phyloP scores from a whole-genome alignment of 306 rosid species.

The Hylodesmum podocarpum region DNA sequence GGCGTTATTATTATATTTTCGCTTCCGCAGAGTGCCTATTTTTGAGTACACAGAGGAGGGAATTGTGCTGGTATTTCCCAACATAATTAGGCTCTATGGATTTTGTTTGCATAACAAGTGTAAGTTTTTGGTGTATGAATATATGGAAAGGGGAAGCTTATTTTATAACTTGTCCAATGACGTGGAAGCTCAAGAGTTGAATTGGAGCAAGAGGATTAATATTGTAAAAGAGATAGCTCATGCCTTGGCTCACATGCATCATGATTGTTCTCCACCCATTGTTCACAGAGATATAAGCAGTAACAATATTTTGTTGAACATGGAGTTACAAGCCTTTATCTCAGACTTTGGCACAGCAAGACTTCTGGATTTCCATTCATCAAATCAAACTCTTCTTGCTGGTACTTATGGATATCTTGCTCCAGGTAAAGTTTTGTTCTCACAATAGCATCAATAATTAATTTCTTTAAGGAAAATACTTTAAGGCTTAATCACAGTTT shows the following conservation, averaged over 20 bases:
- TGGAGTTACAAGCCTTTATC: conserved; percentile 5
- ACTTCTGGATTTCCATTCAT: conserved; percentile 19
- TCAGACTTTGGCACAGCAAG: conserved; percentile 25
- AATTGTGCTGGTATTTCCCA: too few relatives aligned
- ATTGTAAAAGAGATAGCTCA: conserved; percentile 27
- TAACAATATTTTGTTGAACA: conserved; percentile 13
- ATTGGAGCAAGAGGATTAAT: conserved; percentile 35
- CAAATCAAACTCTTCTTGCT: conserved; percentile 1
- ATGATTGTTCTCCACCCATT: conserved; percentile 6
- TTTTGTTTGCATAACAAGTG: conserved; percentile 18
- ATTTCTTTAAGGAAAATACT: background rate
- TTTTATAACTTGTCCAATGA: background rate
- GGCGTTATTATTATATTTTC: too few relatives aligned
- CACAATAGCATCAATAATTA: background rate
- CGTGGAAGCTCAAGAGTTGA: conserved; percentile 17
- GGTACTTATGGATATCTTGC: conserved; percentile 25
- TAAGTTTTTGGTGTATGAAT: conserved; percentile 25
- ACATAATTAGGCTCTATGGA: conserved; percentile 2
- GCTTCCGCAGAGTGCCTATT: too few relatives aligned
- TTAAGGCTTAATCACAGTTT: background rate
- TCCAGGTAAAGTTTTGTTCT: conserved; percentile 10
- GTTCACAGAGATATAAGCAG: conserved; percentile 21
- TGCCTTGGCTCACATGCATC: conserved; percentile 21
- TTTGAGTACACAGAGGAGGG: too few relatives aligned
- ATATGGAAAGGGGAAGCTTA: conserved; percentile 34